Percentiles rank a stretch among this genome's conserved stretches.
These are phyloP conservation scores for Lophiotrema nucula DNA, from an alignment of 495 filamentous ascomycete species.

Conservation along the genomic window DNA sequence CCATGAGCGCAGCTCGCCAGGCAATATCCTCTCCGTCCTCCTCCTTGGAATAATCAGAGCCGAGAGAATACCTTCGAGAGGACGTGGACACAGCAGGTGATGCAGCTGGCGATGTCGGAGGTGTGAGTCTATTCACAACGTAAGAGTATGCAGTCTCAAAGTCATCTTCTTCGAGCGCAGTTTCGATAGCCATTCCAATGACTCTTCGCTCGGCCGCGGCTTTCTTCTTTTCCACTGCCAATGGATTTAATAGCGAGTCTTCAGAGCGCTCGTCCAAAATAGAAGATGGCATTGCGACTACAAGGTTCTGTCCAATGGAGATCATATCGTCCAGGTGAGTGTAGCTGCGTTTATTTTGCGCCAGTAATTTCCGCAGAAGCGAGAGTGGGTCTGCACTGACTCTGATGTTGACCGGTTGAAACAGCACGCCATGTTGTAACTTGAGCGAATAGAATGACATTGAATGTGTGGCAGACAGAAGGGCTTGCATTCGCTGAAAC, in stretches of 20 bases:
- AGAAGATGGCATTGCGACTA: slow-evolving; percentile 37
- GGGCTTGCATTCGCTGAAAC: slow-evolving; percentile 59
- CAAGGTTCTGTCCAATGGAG: slow-evolving; percentile 71
- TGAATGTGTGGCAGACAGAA: slow-evolving; percentile 82
- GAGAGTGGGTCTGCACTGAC: slow-evolving; percentile 82
- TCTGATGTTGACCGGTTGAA: slow-evolving; percentile 85
- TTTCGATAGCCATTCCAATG: slow-evolving; percentile 83
- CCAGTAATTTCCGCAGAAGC: slow-evolving; percentile 78
- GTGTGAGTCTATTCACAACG: slow-evolving; percentile 65
- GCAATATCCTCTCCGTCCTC: slow-evolving; percentile 68
- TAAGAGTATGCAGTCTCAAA: slow-evolving; percentile 98
- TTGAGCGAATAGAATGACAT: slow-evolving; percentile 86
- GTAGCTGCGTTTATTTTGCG: slow-evolving; percentile 83
- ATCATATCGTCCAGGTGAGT: slow-evolving; percentile 83
- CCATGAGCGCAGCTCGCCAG: slow-evolving; percentile 89
- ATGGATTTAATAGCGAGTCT: slow-evolving; percentile 36
- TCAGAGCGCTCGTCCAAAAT: slow-evolving; percentile 52
- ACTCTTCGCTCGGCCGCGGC: slow-evolving; percentile 62
- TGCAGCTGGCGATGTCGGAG: slow-evolving; percentile 7
- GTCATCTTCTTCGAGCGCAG: slow-evolving; percentile 80
- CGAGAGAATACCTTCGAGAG: slow-evolving; percentile 10
- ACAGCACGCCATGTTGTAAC: slow-evolving; percentile 86
- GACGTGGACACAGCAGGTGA: slow-evolving; percentile 5
- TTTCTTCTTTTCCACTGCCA: slow-evolving; percentile 34
- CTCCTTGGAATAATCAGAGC: slow-evolving; percentile 1